Evolutionary conservation across 2,329 filamentous ascomycete species (phyloP).

Genomic region (Ophiostoma piceae): DNA sequence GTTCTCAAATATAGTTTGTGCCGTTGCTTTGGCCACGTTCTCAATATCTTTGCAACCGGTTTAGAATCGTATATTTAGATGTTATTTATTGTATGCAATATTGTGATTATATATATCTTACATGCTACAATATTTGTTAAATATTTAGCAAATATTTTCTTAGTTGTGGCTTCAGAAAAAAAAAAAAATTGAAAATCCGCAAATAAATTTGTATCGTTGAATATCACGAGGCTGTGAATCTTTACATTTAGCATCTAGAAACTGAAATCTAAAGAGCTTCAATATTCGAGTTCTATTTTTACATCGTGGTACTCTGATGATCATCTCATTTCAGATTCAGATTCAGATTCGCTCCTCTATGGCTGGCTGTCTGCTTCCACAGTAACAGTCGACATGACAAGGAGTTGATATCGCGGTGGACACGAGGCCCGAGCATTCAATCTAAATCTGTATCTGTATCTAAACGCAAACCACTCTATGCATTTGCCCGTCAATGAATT

Average conservation of each 20-base stretch:
- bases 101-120: no score
- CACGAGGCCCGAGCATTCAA: conserved; percentile 1
- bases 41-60: background rate
- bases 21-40: conserved; percentile 3
- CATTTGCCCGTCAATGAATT: background rate
- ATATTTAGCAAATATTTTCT: no score
- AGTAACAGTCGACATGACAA: background rate
- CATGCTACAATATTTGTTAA: no score
- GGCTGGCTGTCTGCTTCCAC: background rate
- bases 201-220: no score
- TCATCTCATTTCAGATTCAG: background rate
- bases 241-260: no score
- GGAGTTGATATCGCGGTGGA: background rate
- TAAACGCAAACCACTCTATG: background rate
- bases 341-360: background rate
- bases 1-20: background rate
- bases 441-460: background rate
- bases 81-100: no score
- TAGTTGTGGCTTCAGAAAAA: no score
- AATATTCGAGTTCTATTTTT: background rate
- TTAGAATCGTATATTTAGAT: background rate
- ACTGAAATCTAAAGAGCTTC: no score
- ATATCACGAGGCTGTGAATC: no score
- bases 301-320: background rate
- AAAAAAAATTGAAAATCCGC: no score